Percentiles rank a stretch among this genome's conserved stretches.
Evolutionary conservation across 176 grass and related monocot genomes (phyloP).

Genomic region (Luzula sylvatica): DNA sequence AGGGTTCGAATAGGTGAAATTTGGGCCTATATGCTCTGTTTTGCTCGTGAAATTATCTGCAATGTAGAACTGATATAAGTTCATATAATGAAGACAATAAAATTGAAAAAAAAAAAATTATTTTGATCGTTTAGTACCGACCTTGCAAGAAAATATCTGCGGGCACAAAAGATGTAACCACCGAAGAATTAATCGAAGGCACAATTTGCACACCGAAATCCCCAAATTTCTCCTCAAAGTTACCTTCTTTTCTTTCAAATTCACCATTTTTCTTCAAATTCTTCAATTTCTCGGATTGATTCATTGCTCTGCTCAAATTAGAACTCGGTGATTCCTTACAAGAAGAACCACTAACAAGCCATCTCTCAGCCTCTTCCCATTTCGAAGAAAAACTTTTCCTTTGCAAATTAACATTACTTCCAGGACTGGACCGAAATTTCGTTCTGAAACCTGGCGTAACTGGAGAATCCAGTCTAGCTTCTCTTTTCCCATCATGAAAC

Average conservation of each 20-base stretch:
- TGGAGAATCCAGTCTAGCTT: conserved; percentile 37
- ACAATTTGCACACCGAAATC: conserved; percentile 16
- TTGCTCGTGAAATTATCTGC: conserved; percentile 94
- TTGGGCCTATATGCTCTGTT: conserved; percentile 16
- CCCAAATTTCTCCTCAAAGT: conserved; percentile 20
- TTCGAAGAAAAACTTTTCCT: conserved; percentile 72
- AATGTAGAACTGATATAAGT: background rate
- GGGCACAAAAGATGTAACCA: conserved; percentile 24
- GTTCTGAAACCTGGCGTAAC: conserved; percentile 43
- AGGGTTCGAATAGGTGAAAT: conserved; percentile 32
- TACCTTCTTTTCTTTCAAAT: conserved; percentile 3
- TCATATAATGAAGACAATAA: background rate
- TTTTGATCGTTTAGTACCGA: conserved; percentile 3
- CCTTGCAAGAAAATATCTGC: conserved; percentile 81
- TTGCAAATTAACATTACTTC: conserved; percentile 27
- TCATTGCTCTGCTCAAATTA: conserved; percentile 21
- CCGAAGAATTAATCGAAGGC: conserved; percentile 2
- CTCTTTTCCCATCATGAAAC: conserved; percentile 25
- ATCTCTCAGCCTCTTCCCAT: conserved; percentile 99
- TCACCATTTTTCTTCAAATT: conserved; percentile 20
- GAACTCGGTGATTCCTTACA: conserved; percentile 28
- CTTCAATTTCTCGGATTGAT: conserved; percentile 12
- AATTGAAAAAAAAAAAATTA: conserved; percentile 1
- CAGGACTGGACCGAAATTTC: conserved; percentile 31
- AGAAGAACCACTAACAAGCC: conserved; percentile 54